Conservation (phyloP, 805 yeast genomes). For the Yarrowia deformans region DNA sequence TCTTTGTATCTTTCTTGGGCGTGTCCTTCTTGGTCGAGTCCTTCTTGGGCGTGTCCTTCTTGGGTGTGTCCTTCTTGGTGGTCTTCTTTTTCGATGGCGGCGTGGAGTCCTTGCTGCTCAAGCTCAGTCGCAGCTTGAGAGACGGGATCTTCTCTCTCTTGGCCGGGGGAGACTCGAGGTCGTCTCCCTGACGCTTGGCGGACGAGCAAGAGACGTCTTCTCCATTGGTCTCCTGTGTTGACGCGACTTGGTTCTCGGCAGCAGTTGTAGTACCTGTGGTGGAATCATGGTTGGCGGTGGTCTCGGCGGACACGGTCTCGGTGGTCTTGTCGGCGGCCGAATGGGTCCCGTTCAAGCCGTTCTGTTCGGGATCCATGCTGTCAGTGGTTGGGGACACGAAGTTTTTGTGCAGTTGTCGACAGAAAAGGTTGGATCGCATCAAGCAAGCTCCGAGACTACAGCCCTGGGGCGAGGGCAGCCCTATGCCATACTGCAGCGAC, state of each 20-base stretch:
- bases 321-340: constrained; percentile 10
- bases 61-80: neutral
- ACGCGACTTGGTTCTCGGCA: constrained; percentile 1
- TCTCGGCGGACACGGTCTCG: neutral
- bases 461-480: constrained; percentile 26
- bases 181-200: constrained; percentile 13
- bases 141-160: constrained; percentile 35
- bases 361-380: constrained; percentile 34
- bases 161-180: constrained; percentile 18
- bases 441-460: constrained; percentile 37
- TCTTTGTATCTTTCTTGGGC: constrained; percentile 4
- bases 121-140: constrained; percentile 18
- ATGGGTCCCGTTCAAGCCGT: constrained; percentile 28
- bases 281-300: constrained; percentile 20
- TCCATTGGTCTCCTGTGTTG: neutral
- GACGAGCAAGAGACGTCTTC: neutral
- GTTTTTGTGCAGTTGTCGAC: constrained; percentile 36
- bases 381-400: constrained; percentile 37
- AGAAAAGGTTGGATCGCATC: constrained; percentile 40
- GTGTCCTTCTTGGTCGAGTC: constrained; percentile 2
- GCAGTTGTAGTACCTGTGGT: neutral
- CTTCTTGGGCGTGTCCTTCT: constrained; percentile 6
- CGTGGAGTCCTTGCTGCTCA: constrained; percentile 16
- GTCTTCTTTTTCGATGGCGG: constrained; percentile 7
- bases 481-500: constrained; percentile 8